These are phyloP conservation scores for Puya raimondii DNA, from an alignment of 176 grass and related monocot species.

Conservation along the genomic window DNA sequence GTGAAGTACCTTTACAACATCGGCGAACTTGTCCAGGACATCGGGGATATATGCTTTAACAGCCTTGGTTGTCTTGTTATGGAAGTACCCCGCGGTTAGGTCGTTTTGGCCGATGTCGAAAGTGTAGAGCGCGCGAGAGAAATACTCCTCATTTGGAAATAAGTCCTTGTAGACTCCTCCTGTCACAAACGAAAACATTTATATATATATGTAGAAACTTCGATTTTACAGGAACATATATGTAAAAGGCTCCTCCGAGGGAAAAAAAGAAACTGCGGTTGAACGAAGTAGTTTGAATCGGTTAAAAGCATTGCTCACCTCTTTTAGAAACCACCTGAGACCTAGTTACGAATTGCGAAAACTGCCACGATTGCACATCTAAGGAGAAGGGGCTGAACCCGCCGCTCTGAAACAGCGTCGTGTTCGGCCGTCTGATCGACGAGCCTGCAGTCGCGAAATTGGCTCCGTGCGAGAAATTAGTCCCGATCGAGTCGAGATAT, in stretches of 20 bases:
- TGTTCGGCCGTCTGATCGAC: constrained; percentile 64
- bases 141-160: constrained; percentile 60
- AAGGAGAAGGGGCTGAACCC: constrained; percentile 87
- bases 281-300: too few species aligned
- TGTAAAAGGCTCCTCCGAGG: too few species aligned
- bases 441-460: constrained; percentile 93
- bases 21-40: constrained; percentile 55
- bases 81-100: constrained; percentile 68
- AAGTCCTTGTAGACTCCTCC: constrained; percentile 59
- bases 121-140: constrained; percentile 84
- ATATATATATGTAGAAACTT: too few species aligned
- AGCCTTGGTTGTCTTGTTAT: constrained; percentile 48
- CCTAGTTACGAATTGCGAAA: constrained; percentile 67
- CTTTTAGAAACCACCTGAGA: constrained; percentile 51
- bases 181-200: not conserved
- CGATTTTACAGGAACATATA: too few species aligned
- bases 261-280: too few species aligned
- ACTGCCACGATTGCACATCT: constrained; percentile 87
- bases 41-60: constrained; percentile 61
- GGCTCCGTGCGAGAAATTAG: constrained; percentile 79
- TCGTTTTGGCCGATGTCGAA: constrained; percentile 98
- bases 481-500: constrained; percentile 80
- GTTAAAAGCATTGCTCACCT: constrained; percentile 12
- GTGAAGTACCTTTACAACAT: constrained; percentile 47
- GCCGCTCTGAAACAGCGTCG: constrained; percentile 47